phyloP scores from a whole-genome alignment of 2,329 filamentous ascomycete species.

The Ascochyta fabae region DNA sequence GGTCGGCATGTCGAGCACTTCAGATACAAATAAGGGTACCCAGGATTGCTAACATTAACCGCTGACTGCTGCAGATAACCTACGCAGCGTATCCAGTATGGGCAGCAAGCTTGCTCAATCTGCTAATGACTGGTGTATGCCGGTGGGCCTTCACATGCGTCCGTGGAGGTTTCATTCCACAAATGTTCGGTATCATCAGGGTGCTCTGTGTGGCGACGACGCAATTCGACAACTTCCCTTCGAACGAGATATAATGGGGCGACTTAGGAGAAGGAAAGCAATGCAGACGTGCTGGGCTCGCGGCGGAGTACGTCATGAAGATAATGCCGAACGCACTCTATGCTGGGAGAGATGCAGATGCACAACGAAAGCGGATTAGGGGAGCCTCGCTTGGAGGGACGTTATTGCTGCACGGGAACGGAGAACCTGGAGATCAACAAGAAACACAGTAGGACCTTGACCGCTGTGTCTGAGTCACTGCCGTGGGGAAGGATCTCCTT shows the following conservation, averaged over 20 bases:
- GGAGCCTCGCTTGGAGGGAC: neutral
- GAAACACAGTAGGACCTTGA: neutral
- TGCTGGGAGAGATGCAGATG: slow-evolving; percentile 18
- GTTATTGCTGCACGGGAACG: neutral
- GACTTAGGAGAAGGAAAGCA: slow-evolving; percentile 29
- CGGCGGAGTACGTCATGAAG: slow-evolving; percentile 29
- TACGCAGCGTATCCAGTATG: slow-evolving; percentile 33
- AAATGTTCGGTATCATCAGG: slow-evolving; percentile 44
- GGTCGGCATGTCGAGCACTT: slow-evolving; percentile 8
- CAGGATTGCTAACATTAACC: neutral
- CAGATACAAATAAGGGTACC: neutral
- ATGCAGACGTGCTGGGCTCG: slow-evolving; percentile 40
- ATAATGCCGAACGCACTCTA: slow-evolving; percentile 41
- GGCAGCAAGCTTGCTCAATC: slow-evolving; percentile 34
- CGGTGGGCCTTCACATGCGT: slow-evolving; percentile 43
- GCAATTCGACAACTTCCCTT: slow-evolving; percentile 37
- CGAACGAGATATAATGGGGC: slow-evolving; percentile 34
- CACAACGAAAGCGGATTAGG: neutral
- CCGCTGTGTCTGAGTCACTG: slow-evolving; percentile 10
- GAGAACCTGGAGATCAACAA: neutral
- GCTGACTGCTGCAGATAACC: slow-evolving; percentile 27
- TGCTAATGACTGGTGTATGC: slow-evolving; percentile 39
- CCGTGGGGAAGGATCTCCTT: neutral
- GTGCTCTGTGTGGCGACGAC: slow-evolving; percentile 37
- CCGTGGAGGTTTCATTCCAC: slow-evolving; percentile 42